Percentiles rank a stretch among this genome's conserved stretches.
Evolutionary conservation across 2,329 filamentous ascomycete genomes (phyloP).

Genomic region (Xylariales sp.): DNA sequence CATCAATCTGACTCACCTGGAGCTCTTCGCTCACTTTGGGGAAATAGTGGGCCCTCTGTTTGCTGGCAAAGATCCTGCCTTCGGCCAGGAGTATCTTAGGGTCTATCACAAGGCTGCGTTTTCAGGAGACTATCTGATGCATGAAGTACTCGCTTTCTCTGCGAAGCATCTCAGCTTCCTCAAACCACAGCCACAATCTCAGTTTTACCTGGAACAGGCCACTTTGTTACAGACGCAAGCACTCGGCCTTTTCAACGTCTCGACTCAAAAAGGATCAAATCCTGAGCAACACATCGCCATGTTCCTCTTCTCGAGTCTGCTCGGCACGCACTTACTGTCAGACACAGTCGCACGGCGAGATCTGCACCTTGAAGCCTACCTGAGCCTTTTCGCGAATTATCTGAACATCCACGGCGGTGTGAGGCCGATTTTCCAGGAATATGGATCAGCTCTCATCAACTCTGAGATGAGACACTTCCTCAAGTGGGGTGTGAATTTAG

Average conservation of each 20-base stretch:
- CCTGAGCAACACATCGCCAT: background rate
- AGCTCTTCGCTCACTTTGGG: constrained; percentile 5
- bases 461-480: constrained; percentile 4
- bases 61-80: background rate
- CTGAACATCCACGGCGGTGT: constrained; percentile 4
- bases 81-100: background rate
- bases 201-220: constrained; percentile 5
- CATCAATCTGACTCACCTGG: constrained; percentile 4
- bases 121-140: constrained; percentile 2
- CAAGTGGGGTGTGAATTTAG: constrained; percentile 2
- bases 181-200: background rate
- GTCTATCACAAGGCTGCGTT: constrained; percentile 1
- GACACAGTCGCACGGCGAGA: background rate
- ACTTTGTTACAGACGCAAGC: background rate
- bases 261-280: constrained; percentile 1
- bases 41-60: constrained; percentile 2
- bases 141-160: constrained; percentile 7
- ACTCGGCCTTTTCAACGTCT: constrained; percentile 1
- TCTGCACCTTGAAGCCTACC: background rate
- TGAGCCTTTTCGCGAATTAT: constrained; percentile 1
- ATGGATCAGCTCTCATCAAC: background rate
- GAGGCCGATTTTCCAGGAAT: constrained; percentile 5
- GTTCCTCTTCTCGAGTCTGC: constrained; percentile 6
- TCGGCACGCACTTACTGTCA: constrained; percentile 5
- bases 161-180: background rate